Evolutionary conservation across 371 early-diverging fungal genomes (phyloP), one percentile per base, ranked within the genome.

Genomic region (Vairimorpha necatrix): DNA sequence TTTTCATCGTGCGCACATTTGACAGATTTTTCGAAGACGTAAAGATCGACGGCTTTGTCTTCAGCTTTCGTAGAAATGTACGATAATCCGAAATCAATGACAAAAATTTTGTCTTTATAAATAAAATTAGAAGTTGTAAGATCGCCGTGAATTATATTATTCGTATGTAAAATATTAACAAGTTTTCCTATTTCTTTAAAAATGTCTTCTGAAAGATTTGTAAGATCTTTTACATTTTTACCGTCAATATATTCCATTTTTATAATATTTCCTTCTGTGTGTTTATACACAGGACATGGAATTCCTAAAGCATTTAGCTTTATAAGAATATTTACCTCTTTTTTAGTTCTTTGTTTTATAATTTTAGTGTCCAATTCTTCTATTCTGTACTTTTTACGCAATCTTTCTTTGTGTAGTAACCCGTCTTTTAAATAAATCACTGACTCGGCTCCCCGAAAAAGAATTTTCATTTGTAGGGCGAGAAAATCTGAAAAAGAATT

Each of bases 11-110:
- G 94, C 7, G 93, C 91, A 83, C 94, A 93, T 4, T 86, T 75
- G 76, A 96, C 89, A 0, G 96, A 92, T 38, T 93, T 88, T 84
- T 98, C 96, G 36, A 98, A 89, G 3, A 96, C 94, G 86, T 96
- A 96, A 34, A 98, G 86, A 87, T 98, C 99, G 0, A 96, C 97
- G 20, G 94, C 97, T 85, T 95, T 95, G 85, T 98, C 99, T 82
- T 98, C 99, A n/a, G 85, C 82, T 79, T 93, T 86, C 1, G 80
- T 78, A 13, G 94, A 92, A 28, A 89, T 86, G 78, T 88, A 92
- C 75, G 93, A 91, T 62, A 98, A 83, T 0, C 99, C 99, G 88
- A 98, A 98, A 87, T 98, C 99, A 72, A 98, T 95, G 60, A 94
- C 77, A 71, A 30, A 84, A 80, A 75, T 14, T 26, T 79, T 79